A percentile compares a stretch with the other conserved stretches of the same genome.
These are phyloP conservation scores for Geranomyces variabilis DNA, from an alignment of 192 early-diverging fungal genomes.

Conservation along the genomic window DNA sequence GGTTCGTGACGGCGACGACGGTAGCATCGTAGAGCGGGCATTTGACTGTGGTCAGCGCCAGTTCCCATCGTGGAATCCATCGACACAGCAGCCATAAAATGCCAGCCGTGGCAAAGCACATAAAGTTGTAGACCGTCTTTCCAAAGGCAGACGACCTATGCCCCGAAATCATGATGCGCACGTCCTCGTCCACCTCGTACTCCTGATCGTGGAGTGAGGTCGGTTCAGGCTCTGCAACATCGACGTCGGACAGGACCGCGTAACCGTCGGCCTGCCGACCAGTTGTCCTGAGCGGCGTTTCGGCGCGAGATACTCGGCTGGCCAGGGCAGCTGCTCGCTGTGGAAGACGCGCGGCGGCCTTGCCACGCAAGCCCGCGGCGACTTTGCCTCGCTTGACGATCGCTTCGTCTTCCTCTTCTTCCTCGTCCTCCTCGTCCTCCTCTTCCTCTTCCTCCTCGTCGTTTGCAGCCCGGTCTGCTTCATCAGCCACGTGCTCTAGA, in stretches of 20 bases:
- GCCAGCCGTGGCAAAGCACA: conserved; percentile 72
- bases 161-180: conserved; percentile 62
- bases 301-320: conserved; percentile 22
- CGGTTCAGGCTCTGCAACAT: background rate
- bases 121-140: conserved; percentile 63
- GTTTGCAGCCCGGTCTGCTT: background rate
- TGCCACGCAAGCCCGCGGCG: conserved; percentile 14
- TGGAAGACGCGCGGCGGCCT: conserved; percentile 29
- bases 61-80: conserved; percentile 81
- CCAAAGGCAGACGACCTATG: conserved; percentile 56
- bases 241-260: conserved; percentile 8
- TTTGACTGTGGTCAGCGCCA: conserved; percentile 66
- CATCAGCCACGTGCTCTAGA: background rate
- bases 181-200: conserved; percentile 53
- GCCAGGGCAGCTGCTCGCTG: conserved; percentile 26
- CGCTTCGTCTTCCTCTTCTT: conserved; percentile 24
- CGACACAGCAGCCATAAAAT: conserved; percentile 75
- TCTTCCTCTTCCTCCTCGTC: conserved; percentile 23
- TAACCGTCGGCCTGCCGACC: background rate
- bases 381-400: background rate
- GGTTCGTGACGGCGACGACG: conserved; percentile 62
- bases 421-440: conserved; percentile 37
- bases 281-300: conserved; percentile 18
- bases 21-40: conserved; percentile 75
- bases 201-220: conserved; percentile 41